Conservation (phyloP, 2,329 filamentous ascomycete species). For the Beauveria sp. region DNA sequence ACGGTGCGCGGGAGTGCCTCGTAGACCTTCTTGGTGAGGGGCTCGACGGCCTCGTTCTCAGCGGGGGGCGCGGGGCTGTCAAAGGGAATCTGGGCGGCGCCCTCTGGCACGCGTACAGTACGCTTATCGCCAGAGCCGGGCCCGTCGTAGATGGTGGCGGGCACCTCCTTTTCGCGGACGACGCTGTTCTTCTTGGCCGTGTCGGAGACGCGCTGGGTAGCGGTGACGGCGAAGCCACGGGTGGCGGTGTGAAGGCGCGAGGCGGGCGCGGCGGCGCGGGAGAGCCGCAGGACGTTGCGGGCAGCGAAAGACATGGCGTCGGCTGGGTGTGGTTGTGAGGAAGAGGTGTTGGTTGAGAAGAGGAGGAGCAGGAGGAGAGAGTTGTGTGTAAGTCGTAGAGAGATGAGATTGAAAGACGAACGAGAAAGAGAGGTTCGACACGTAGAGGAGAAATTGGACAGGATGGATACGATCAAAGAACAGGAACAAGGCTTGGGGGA, state of each 20-base stretch:
- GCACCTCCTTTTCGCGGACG: constrained; percentile 49
- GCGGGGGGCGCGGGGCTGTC: constrained; percentile 27
- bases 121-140: constrained; percentile 45
- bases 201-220: constrained; percentile 26
- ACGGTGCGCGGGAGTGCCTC: constrained; percentile 55
- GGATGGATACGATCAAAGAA: constrained; percentile 1
- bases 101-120: constrained; percentile 44
- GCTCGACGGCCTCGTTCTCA: constrained; percentile 37
- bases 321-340: constrained; percentile 9
- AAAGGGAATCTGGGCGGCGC: constrained; percentile 34
- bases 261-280: constrained; percentile 22
- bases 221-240: constrained; percentile 25
- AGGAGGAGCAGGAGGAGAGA: not conserved
- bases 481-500: not conserved
- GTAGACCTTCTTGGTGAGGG: constrained; percentile 47
- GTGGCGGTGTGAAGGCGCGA: constrained; percentile 14
- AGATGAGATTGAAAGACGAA: not conserved
- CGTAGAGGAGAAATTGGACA: not conserved
- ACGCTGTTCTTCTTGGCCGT: constrained; percentile 42
- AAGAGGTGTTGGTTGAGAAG: not conserved
- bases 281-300: constrained; percentile 27
- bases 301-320: constrained; percentile 28
- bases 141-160: constrained; percentile 45
- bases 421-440: not conserved
- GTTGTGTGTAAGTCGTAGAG: not conserved